Percentiles rank a stretch among this genome's conserved stretches.
phyloP scores from a whole-genome alignment of 164 flowering plant species.

The Vitis rupestris region DNA sequence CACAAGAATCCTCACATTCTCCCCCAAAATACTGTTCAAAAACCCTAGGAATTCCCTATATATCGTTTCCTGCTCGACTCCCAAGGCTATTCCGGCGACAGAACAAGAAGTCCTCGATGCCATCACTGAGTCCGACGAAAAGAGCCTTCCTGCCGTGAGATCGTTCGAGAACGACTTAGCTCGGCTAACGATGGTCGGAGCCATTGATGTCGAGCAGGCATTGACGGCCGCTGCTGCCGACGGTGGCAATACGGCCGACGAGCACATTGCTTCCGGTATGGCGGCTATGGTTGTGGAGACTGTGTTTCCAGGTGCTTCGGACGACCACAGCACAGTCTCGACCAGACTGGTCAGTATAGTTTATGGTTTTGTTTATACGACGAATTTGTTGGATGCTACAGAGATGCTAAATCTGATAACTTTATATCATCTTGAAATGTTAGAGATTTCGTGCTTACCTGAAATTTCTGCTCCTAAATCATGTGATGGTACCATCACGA shows the following conservation, averaged over 20 bases:
- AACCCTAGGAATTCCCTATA: conserved; percentile 14
- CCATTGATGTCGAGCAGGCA: conserved; percentile 69
- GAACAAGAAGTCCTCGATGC: conserved; percentile 55
- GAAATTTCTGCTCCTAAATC: too few relatives aligned
- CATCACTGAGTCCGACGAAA: conserved; percentile 38
- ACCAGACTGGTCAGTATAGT: conserved; percentile 71
- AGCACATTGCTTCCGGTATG: conserved; percentile 58
- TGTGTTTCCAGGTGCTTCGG: conserved; percentile 66
- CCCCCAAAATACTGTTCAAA: conserved; percentile 16
- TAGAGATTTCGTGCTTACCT: too few relatives aligned
- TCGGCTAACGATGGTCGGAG: conserved; percentile 66
- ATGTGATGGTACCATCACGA: too few relatives aligned
- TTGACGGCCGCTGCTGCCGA: conserved; percentile 94
- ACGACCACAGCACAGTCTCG: conserved; percentile 65
- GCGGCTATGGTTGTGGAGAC: conserved; percentile 86
- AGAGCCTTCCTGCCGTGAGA: conserved; percentile 58
- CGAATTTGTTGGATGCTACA: neutral
- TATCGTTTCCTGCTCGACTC: conserved; percentile 25
- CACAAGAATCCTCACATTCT: conserved; percentile 5
- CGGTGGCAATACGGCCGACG: conserved; percentile 76
- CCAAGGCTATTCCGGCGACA: conserved; percentile 25
- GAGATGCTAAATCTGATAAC: neutral
- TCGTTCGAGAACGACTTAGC: conserved; percentile 72
- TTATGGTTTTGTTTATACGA: neutral
- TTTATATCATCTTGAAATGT: neutral